Conservation (phyloP, 345 rosid species). For the Eucalyptus guilfoylei region DNA sequence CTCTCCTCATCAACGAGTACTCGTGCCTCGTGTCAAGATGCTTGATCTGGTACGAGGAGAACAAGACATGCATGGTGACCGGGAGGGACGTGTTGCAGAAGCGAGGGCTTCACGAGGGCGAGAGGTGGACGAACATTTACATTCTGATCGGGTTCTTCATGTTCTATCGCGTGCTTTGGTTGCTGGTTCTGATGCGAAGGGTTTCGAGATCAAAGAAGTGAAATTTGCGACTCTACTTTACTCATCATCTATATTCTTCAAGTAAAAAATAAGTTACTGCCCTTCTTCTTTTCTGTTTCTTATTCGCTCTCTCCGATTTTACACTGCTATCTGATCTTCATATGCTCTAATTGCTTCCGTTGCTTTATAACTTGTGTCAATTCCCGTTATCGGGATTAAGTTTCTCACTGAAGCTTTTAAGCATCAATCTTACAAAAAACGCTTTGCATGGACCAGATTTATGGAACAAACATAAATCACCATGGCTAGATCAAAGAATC, state of each 20-base stretch:
- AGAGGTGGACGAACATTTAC: slow-evolving; percentile 67
- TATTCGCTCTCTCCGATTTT: neutral
- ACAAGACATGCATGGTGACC: slow-evolving; percentile 40
- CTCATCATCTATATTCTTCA: neutral
- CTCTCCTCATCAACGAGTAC: slow-evolving; percentile 80
- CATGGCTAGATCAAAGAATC: neutral
- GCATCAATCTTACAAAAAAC: neutral
- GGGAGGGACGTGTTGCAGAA: slow-evolving; percentile 65
- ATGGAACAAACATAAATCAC: neutral
- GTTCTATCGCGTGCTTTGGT: slow-evolving; percentile 70
- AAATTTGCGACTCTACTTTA: neutral
- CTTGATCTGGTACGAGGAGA: slow-evolving; percentile 49
- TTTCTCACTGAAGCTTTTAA: neutral
- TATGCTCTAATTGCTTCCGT: neutral
- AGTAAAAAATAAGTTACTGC: neutral
- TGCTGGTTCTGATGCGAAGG: slow-evolving; percentile 60
- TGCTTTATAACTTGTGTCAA: neutral
- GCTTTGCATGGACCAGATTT: neutral
- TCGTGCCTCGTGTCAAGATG: slow-evolving; percentile 60
- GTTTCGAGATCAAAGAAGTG: slow-evolving; percentile 65
- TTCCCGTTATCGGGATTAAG: neutral
- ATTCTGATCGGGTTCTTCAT: slow-evolving; percentile 75
- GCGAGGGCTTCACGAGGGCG: slow-evolving; percentile 50
- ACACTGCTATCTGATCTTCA: neutral
- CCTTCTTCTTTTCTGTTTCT: neutral